Percentiles rank a stretch among this genome's conserved stretches.
phyloP scores from a whole-genome alignment of 208 protist species.

The Porcisia hertigi region DNA sequence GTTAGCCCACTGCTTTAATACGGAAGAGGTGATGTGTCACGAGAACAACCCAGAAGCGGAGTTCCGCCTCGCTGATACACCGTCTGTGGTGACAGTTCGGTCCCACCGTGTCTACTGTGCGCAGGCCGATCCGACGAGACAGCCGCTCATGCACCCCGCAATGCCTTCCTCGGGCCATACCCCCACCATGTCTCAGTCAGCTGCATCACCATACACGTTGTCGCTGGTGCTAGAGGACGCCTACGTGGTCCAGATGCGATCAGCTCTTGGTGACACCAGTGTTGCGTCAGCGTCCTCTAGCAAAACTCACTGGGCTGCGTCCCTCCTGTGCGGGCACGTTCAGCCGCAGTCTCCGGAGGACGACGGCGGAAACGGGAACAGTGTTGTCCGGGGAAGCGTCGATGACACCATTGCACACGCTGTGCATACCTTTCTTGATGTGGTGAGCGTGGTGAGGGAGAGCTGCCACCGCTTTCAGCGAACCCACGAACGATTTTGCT shows the following conservation, averaged over 20 bases:
- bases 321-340: conserved; percentile 10
- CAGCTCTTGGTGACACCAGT: background rate
- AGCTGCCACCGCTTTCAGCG: conserved; percentile 57
- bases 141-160: background rate
- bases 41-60: conserved; percentile 20
- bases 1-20: conserved; percentile 27
- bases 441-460: conserved; percentile 44
- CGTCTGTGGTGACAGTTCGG: conserved; percentile 42
- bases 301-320: conserved; percentile 16
- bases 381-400: background rate
- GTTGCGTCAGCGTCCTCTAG: background rate
- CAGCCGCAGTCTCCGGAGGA: background rate
- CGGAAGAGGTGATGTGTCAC: conserved; percentile 38
- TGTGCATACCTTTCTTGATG: conserved; percentile 37
- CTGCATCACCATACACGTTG: conserved; percentile 30
- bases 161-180: background rate
- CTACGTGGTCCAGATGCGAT: conserved; percentile 14
- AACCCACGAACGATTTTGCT: conserved; percentile 27
- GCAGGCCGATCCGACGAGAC: conserved; percentile 6
- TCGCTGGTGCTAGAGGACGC: conserved; percentile 59
- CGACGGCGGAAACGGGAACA: background rate
- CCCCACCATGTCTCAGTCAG: conserved; percentile 7
- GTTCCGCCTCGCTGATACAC: conserved; percentile 13
- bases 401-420: background rate
- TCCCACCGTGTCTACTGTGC: conserved; percentile 68